Base-by-base conservation (phyloP, 306 rosid species). In the Medicago arabica region DNA sequence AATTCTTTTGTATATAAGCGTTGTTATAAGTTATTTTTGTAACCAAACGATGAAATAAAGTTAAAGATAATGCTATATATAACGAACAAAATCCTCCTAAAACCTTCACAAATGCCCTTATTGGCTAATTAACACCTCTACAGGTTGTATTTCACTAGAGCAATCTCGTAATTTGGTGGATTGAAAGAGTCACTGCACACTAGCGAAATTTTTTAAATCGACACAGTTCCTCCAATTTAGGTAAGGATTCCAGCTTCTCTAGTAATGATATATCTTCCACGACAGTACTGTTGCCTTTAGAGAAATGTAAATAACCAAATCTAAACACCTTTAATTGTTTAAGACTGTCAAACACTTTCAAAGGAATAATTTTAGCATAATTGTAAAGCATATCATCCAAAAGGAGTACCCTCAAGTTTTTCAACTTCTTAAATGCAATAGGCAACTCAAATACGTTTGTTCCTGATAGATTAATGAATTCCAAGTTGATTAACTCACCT, bases 401-500 rank as follows among this genome's bases (percentile, higher is more conserved):
- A 1, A 43, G 68, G 13, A 62, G 4, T 3, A 12, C 23, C 68
- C 23, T 64, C 49, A 79, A 51, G 0, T 38, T 72, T 55, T 15
- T 59, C 18, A 67, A 74, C 1, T 66, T 66, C 75, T 66, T 58
- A 34, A 67, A 47, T 7, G 11, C 71, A 0, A 8, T 19, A 2
- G 49, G 67, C 34, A 49, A 39, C 0, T 1, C 0, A 1, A 7
- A 4, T 36, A 1, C 0, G 0, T 0, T 3, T 23, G 69, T 3
- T 19, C 6, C 0, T 34, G 76, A 67, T 5, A 74, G 71, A 39
- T 80, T 49, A 47, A 74, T 44, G 31, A 11, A 74, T 21, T 74
- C 71, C 84, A 80, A 74, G 50, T 46, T 62, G 19, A 74, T 18
- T 18, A 81, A 75, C 2, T 11, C 4, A 2, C 71, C 65, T 6